These are phyloP conservation scores for Colletotrichum plurivorum DNA, from an alignment of 2,329 filamentous ascomycete genomes.

Conservation along the genomic window DNA sequence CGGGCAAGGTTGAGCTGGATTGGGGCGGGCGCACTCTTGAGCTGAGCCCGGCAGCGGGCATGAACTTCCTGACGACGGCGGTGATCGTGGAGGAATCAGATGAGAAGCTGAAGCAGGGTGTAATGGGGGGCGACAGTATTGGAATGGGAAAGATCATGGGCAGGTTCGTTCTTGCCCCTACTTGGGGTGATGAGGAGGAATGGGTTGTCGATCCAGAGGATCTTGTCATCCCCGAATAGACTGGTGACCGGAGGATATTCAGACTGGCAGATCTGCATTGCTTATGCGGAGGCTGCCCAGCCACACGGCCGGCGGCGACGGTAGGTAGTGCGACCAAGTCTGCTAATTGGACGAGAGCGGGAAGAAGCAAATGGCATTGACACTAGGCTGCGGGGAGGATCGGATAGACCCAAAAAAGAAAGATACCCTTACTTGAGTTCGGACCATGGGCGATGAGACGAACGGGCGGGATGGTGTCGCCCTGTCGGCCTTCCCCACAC, in stretches of 20 bases:
- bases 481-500: conserved; percentile 39
- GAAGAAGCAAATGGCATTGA: conserved; percentile 12
- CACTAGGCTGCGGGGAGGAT: neutral
- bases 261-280: too few species aligned
- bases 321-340: neutral
- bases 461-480: conserved; percentile 34
- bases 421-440: conserved; percentile 38
- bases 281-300: too few species aligned
- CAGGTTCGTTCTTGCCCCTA: conserved; percentile 71
- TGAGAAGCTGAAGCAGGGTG: conserved; percentile 60
- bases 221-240: conserved; percentile 21
- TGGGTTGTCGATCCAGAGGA: conserved; percentile 62
- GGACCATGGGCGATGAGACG: conserved; percentile 29
- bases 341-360: neutral
- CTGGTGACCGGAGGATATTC: neutral
- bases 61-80: conserved; percentile 71
- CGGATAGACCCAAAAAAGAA: conserved; percentile 29
- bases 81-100: conserved; percentile 72
- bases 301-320: neutral
- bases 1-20: conserved; percentile 72
- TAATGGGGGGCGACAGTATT: conserved; percentile 65
- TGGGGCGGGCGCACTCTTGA: conserved; percentile 73
- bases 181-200: conserved; percentile 71
- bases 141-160: conserved; percentile 76
- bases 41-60: conserved; percentile 65